Evolutionary conservation across 2,329 filamentous ascomycete genomes (phyloP), one percentile per base, ranked within the genome.

Genomic region (Scedosporium minutisporum): DNA sequence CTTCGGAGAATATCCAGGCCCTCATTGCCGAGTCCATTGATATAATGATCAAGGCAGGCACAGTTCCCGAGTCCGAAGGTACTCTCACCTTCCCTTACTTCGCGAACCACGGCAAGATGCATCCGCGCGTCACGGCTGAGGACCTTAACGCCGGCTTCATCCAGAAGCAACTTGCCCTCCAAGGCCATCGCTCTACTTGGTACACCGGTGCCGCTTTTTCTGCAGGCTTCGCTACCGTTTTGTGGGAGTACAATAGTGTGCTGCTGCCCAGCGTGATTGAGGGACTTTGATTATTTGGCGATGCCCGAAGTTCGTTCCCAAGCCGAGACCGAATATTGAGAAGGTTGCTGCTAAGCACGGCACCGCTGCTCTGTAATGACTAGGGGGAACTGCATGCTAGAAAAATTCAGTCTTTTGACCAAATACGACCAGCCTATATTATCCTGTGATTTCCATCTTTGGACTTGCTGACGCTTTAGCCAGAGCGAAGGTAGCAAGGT

Each of bases 201-300:
- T 80, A 74, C 65, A 79, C 76, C 0, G 78, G 78, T 2, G 72
- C 73, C n/a, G 73, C 77, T 6, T 78, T 70, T 61, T 69, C 70
- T n/a, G 68, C 68, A 0, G 66, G 67, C 14, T 73, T 73, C 65
- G 67, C 69, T 58, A 72, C 70, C 10, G 64, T 71, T 18, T 62
- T 73, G 6, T 74, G 72, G 72, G 69, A 72, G 64, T 74, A 70
- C 63, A 72, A 74, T 55, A 67, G 72, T 3, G 27, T 58, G 2
- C 27, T 58, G 4, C 12, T 58, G 14, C 29, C 57, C 57, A 38
- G 21, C 9, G 21, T 65, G 23, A 2, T 63, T 41, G 16, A 66
- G 55, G 29, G 65, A n/a, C 5, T 27, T 60, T 57, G 21, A 57
- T 48, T 48, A 3, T 2, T 12, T 4, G 29, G 33, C 2, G 10